Percentiles rank a stretch among this genome's conserved stretches.
Evolutionary conservation across 768 basidiomycete species (phyloP).

Genomic region (Lactarius pseudohatsudake): DNA sequence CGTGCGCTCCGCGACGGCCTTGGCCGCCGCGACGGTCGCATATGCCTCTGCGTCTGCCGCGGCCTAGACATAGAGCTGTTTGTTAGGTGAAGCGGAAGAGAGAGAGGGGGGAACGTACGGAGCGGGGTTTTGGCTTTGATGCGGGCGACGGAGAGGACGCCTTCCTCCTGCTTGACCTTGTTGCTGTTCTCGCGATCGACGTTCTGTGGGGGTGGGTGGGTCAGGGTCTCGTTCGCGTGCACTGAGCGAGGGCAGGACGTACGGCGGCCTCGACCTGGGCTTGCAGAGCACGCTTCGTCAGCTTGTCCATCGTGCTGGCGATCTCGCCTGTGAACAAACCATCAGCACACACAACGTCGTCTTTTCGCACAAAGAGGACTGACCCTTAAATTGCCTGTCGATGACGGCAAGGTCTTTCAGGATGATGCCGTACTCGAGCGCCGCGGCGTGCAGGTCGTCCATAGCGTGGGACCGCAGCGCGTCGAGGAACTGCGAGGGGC

Average conservation of each 20-base stretch:
- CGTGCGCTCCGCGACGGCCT: constrained; percentile 63
- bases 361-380: neutral
- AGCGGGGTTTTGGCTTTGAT: constrained; percentile 67
- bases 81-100: neutral
- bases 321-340: constrained; percentile 54
- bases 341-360: neutral
- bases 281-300: constrained; percentile 80
- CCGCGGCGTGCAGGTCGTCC: constrained; percentile 83
- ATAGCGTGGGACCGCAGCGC: constrained; percentile 79
- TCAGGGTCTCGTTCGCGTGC: neutral
- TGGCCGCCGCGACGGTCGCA: constrained; percentile 67
- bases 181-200: constrained; percentile 87
- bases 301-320: constrained; percentile 79
- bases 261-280: constrained; percentile 87
- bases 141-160: constrained; percentile 69
- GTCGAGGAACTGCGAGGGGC: constrained; percentile 76
- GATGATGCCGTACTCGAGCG: constrained; percentile 80
- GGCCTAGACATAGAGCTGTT: constrained; percentile 39
- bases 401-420: constrained; percentile 86
- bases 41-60: constrained; percentile 78
- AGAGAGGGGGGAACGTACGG: constrained; percentile 36
- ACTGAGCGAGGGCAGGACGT: constrained; percentile 32
- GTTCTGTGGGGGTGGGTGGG: constrained; percentile 51
- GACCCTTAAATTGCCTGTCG: constrained; percentile 80
- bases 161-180: constrained; percentile 83